A percentile compares a stretch with the other conserved stretches of the same genome.
phyloP scores from a whole-genome alignment of 306 rosid species.

The Rosa chinensis region DNA sequence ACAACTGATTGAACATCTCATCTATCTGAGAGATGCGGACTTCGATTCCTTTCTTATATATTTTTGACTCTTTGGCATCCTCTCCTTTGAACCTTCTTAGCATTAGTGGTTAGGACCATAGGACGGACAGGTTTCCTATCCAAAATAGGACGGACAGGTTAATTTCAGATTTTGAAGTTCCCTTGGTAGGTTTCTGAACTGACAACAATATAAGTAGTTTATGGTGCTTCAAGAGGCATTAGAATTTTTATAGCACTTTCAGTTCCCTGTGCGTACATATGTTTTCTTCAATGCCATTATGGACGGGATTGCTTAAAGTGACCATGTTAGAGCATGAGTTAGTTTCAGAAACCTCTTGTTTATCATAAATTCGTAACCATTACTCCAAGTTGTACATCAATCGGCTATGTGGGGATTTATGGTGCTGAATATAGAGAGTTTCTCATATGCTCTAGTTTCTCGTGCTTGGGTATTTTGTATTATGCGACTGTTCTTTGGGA shows the following conservation, averaged over 20 bases:
- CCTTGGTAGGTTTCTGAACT: not conserved
- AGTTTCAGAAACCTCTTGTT: not conserved
- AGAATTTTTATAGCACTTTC: constrained; percentile 19
- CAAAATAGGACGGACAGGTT: not conserved
- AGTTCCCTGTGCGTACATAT: constrained; percentile 29
- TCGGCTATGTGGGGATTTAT: not conserved
- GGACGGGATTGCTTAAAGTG: constrained; percentile 14
- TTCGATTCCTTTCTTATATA: constrained; percentile 16
- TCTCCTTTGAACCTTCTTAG: not conserved
- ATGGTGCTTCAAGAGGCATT: constrained; percentile 4
- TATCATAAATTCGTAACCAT: not conserved
- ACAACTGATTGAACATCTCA: constrained; percentile 24
- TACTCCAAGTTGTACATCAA: not conserved
- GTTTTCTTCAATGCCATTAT: constrained; percentile 27
- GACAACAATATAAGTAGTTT: no score
- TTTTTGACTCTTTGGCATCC: not conserved
- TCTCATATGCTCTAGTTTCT: no score
- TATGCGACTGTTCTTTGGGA: no score
- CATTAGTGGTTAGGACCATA: not conserved
- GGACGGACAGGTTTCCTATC: not conserved
- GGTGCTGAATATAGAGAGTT: not conserved
- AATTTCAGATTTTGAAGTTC: not conserved
- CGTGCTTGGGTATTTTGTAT: no score
- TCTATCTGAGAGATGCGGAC: constrained; percentile 19
- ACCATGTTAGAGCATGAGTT: not conserved